Evolutionary conservation across 495 filamentous ascomycete genomes (phyloP), one percentile per base, ranked within the genome.

Genomic region (Corynascus novoguineensis): DNA sequence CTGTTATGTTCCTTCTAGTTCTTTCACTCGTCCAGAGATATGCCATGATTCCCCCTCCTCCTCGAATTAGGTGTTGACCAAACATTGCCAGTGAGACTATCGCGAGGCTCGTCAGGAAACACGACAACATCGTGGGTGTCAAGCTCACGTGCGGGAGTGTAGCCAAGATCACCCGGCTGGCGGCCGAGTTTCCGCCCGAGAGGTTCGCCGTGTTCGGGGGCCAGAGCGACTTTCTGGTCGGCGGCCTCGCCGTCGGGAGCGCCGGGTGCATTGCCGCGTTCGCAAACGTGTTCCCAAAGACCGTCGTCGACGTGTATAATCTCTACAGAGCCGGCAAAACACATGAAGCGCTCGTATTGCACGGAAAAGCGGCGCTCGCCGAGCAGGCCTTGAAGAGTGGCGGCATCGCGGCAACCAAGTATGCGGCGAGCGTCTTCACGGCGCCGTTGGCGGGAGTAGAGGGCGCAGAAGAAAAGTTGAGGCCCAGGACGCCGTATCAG

Each of bases 111-210:
- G 81, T 78, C 0, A 66, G 69, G 7, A 51, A 64, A 14, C 74
- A 82, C 41, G 60, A 71, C 9, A 74, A 71, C 8, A 76, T 82
- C 9, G 74, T 75, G 2, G 86, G 86, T 35, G 81, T 85, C 5
- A 89, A 89, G 60, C 67, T 90, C 44, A 87, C 85, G 19, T 88
- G 85, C 62, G 86, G 81, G 1, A 81, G 77, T 40, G 84, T 88
- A 31, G 86, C 81, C 31, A 89, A 89, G 64, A 68, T 76, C 47
- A 74, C 71, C 10, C 61, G 74, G 4, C 58, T 76, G 31, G 71
- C 83, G 5, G 81, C 77, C 40, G 75, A 76, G 15, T 80, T 88
- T 55, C 65, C 73, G 0, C 60, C 73, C 0, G 72, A 77, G 4
- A 71, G 76, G 11, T 89, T 90, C 64, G 79, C 80, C 1, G 78